Evolutionary conservation across 2,329 filamentous ascomycete species (phyloP), one percentile per base, ranked within the genome.

Genomic region (Colletotrichum siamense): DNA sequence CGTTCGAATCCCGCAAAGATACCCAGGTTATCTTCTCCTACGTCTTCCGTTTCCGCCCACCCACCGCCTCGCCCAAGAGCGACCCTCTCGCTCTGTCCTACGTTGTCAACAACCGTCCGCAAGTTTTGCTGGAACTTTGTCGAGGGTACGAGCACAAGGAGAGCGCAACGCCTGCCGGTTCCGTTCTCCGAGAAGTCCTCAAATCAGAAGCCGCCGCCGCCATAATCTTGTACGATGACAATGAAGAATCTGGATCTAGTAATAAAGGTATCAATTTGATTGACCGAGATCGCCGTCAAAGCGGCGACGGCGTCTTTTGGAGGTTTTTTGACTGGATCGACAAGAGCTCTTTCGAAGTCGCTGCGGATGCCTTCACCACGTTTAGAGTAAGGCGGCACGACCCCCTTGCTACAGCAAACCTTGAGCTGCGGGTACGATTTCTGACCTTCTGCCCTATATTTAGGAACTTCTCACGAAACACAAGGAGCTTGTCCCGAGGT

Each of bases 281-380:
- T 77, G 94, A 97, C 81, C 92, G 94, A 63, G 94, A 95, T 76
- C 87, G 92, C 55, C 92, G 91, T 39, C 94, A 97, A 80, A 94
- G 91, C 63, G 96, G 96, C 15, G 91, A 92, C 61, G 96, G 96
- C 5, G 92, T 98, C 3, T 98, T 99, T 84, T 99, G 97, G 97
- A 94, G 92, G 63, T 99, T 99, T 86, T 99, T 99, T 82, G 92
- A 94, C 77, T 99, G 96, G 95, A 98, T 99, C 81, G 96, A 99
- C 86, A 95, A 95, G 86, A 95, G 96, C 80, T 96, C 95, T 34
- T 99, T 99, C 82, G 97, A 99, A 87, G 95, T 99, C 79, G 96
- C 96, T 81, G 96, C 97, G 36, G 97, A 99, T 88, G 96, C 97
- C 2, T 99, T 99, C 84, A 98, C 96, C 75, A 99, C 96, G 6